These are phyloP conservation scores for Boeremia lycopersici DNA, from an alignment of 2,329 filamentous ascomycete species.

Conservation along the genomic window DNA sequence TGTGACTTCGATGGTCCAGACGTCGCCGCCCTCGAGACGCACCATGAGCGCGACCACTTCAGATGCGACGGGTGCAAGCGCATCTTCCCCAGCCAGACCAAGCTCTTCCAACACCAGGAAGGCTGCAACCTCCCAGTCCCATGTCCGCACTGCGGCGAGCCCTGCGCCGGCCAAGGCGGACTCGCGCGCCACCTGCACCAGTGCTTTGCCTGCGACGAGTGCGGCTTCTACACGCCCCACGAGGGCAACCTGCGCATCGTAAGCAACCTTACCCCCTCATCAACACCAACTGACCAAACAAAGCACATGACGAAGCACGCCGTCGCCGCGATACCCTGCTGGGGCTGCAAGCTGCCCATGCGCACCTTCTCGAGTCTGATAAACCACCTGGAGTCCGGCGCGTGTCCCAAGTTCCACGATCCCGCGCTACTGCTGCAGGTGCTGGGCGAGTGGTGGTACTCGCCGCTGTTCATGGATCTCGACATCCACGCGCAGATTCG, in stretches of 20 bases:
- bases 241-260: conserved; percentile 32
- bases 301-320: conserved; percentile 42
- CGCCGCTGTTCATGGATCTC: conserved; percentile 43
- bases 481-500: conserved; percentile 42
- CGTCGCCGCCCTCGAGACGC: conserved; percentile 24
- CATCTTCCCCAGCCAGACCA: conserved; percentile 37
- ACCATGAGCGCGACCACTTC: conserved; percentile 38
- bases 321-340: conserved; percentile 28
- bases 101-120: conserved; percentile 33
- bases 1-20: conserved; percentile 40
- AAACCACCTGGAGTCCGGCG: conserved; percentile 59
- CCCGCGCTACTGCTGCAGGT: conserved; percentile 39
- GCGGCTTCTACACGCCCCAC: conserved; percentile 27
- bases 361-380: conserved; percentile 36
- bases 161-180: conserved; percentile 26
- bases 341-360: conserved; percentile 32
- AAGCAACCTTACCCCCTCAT: neutral
- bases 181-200: conserved; percentile 27
- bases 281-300: neutral
- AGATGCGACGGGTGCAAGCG: conserved; percentile 38
- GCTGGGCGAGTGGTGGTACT: conserved; percentile 45
- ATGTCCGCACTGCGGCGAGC: conserved; percentile 28
- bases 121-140: conserved; percentile 24
- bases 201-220: conserved; percentile 34
- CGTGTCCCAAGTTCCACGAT: conserved; percentile 72